Conservation (phyloP, 78 protist species). For the Polysphondylium violaceum region DNA sequence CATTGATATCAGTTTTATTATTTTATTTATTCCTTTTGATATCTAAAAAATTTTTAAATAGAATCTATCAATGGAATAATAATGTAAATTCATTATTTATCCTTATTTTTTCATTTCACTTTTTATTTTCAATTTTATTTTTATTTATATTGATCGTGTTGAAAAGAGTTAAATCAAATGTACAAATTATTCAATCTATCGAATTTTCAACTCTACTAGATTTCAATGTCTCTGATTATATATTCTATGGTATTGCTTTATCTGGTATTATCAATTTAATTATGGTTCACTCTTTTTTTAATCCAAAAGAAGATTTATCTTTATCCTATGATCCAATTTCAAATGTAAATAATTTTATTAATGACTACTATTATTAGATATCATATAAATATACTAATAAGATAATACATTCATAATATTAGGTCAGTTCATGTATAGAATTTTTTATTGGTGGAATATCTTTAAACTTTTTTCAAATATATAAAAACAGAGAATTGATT, state of each 20-base stretch:
- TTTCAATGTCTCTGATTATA: slow-evolving; percentile 3
- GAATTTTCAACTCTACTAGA: not conserved
- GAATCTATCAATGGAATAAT: slow-evolving; percentile 32
- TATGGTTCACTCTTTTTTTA: slow-evolving; percentile 22
- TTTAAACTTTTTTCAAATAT: slow-evolving; percentile 6
- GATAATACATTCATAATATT: not conserved
- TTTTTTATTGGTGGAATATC: slow-evolving; percentile 10
- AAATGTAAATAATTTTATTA: slow-evolving; percentile 9
- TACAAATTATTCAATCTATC: not conserved
- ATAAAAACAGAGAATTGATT: not conserved
- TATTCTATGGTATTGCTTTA: slow-evolving; percentile 13
- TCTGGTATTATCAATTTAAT: slow-evolving; percentile 33
- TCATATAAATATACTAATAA: too few relatives aligned
- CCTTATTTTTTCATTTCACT: slow-evolving; percentile 22
- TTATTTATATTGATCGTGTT: slow-evolving; percentile 12
- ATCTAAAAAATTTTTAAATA: slow-evolving; percentile 26
- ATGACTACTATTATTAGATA: not conserved
- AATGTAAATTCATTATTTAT: slow-evolving; percentile 13
- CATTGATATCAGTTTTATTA: slow-evolving; percentile 4
- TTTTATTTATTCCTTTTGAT: slow-evolving; percentile 38
- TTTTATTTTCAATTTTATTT: slow-evolving; percentile 23
- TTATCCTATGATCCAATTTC: slow-evolving; percentile 37
- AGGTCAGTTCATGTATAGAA: slow-evolving; percentile 53
- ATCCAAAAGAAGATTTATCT: slow-evolving; percentile 42
- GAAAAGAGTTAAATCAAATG: not conserved